Base-by-base conservation (phyloP, 176 grass and related monocot genomes). In the Avena atlantica region DNA sequence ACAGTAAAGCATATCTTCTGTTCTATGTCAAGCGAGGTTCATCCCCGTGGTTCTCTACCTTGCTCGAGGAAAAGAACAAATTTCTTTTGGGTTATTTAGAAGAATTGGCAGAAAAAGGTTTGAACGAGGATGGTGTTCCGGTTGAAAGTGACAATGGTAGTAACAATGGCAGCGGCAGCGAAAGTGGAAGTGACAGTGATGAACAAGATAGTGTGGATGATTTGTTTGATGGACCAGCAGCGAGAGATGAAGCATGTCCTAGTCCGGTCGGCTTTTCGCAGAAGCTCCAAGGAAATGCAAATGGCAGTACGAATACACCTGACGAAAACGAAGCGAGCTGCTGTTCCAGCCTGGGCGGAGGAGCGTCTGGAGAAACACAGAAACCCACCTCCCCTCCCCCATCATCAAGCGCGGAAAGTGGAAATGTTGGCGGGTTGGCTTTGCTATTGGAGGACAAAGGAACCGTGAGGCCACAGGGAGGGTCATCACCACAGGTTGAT, bases 1-100 rank as follows among this genome's bases (percentile, higher is more conserved):
- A 86, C 12, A 59, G 14, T 14, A 15, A 67, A 47, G 86, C 92
- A 11, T 93, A 91, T 52, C 60, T 93, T 64, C 87, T 93, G 40
- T 93, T 93, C 55, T 93, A 93, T 84, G 60, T 89, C 17, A 91
- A 91, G 86, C 68, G 87, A 72, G 86, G 92, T 64, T 89, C 92
- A 31, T 91, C 68, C 37, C 79, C 83, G 0, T 91, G 89, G 92
- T 93, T 93, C 78, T 84, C 87, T 25, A 84, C 56, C 34, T 84
- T 93, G 55, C 78, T 93, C 24, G 84, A 91, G 69, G 70, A 63
- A 86, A 49, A 81, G 72, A 19, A 58, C 4, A 57, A 21, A 27
- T 51, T 67, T 23, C 31, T 50, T 29, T 16, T 12, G 31, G 56
- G 20, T 75, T 59, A 34, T 55, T 65, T 65, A 45, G 15, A 34